Base-by-base conservation (phyloP, 805 yeast genomes). In the Kodamaea nitidulidarum region DNA sequence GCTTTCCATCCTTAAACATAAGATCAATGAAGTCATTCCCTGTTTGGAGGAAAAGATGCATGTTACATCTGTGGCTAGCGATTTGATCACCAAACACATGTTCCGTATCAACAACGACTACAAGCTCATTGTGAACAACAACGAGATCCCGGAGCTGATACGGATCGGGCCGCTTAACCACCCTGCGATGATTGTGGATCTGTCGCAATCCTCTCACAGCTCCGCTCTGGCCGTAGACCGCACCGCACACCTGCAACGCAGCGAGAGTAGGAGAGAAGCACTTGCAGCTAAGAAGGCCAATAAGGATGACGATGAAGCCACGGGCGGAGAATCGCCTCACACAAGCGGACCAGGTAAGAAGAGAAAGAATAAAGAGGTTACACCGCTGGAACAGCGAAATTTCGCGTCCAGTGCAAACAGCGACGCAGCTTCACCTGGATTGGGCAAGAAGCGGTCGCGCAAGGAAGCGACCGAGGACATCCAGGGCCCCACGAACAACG, bases 11-110 rank as follows among this genome's bases (percentile, higher is more conserved):
- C 72, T 77, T 42, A 60, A 72, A 40, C 68, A 69, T 20, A 63
- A 70, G 40, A 66, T 77, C 46, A 70, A 67, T 46, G 95, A 86
- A 42, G 70, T 91, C 40, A 79, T 91, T 68, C 97, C 98, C 1
- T 86, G 96, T 45, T 63, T 91, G 40, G 98, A 91, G 57, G 97
- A 93, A 58, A 93, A 93, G 62, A 88, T 93, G 95, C 97, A 91
- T 59, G 96, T 93, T 30, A 91, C 97, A 4, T 82, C 91, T 1
- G 81, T 87, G 28, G 96, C 97, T 15, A 75, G 86, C 21, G 97
- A 90, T 50, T 73, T 81, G 9, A 73, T 88, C 33, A 65, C 72
- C 21, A 78, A 81, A 42, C 84, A 87, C 52, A 63, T 87, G 40
- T 73, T 70, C 37, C 71, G 97, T 37, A 72, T 93, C 47, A 85